Percentiles rank a stretch among this genome's conserved stretches.
Conservation (phyloP, 495 filamentous ascomycete genomes). For the Aspergillus sclerotiicarbonarius region DNA sequence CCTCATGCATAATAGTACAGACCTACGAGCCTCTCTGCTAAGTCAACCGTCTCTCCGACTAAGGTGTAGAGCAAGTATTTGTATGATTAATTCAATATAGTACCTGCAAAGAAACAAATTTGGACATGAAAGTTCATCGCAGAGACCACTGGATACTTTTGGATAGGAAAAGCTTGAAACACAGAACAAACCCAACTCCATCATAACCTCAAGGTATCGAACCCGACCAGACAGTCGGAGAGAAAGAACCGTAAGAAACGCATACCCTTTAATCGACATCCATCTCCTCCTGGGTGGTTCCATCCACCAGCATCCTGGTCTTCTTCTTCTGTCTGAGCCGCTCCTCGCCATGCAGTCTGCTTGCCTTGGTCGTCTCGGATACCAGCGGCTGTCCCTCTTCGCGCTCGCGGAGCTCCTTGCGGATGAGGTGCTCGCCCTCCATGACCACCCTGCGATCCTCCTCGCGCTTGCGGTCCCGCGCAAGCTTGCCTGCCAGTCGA, state of each 20-base stretch:
- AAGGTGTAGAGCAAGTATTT: neutral
- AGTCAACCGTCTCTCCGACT: neutral
- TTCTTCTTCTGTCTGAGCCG: conserved; percentile 56
- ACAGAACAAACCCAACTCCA: conserved; percentile 25
- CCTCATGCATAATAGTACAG: no score
- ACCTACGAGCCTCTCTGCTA: neutral
- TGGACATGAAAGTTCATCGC: conserved; percentile 12
- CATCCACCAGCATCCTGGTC: conserved; percentile 62
- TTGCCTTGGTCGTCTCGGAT: conserved; percentile 22
- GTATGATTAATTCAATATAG: conserved; percentile 5
- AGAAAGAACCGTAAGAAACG: conserved; percentile 13
- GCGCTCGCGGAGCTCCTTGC: conserved; percentile 47
- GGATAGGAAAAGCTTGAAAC: conserved; percentile 12
- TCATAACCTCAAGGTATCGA: conserved; percentile 20
- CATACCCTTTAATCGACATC: conserved; percentile 60
- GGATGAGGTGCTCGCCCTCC: conserved; percentile 80
- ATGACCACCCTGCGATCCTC: conserved; percentile 83
- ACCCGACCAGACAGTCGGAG: conserved; percentile 9
- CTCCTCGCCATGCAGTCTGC: conserved; percentile 52
- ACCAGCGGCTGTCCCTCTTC: conserved; percentile 44
- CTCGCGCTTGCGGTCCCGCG: conserved; percentile 64
- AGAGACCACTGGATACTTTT: conserved; percentile 17
- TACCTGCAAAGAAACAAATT: conserved; percentile 1
- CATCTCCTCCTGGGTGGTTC: conserved; percentile 66
- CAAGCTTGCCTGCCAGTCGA: conserved; percentile 85